Evolutionary conservation across 2,329 filamentous ascomycete genomes (phyloP), one percentile per base, ranked within the genome.

Genomic region (Diaporthe aspalathi): DNA sequence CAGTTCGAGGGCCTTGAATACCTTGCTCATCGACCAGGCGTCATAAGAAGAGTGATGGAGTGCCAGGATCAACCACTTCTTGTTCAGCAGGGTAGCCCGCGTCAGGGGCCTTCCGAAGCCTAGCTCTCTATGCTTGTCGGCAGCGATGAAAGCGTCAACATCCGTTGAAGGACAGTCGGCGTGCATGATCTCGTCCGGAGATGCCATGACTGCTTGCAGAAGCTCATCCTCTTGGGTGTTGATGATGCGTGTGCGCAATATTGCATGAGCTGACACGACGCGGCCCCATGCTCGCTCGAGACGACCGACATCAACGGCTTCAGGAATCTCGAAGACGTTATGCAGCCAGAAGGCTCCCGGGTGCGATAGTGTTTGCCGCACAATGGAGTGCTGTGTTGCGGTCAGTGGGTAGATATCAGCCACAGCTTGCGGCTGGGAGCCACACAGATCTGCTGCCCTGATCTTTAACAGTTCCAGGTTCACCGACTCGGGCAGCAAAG

Each of bases 1-100:
- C 14, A 60, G 35, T 22, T 60, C 54, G 22, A 60, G 54, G 11
- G 54, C 17, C 24, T 60, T 35, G 22, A 60, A 43, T 1, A 60
- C 54, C 54, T 60, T 60, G 54, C 22, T 60, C 54, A 60, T 60
- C 35, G 54, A 60, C 54, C 54, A 60, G n/a, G 54, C 54, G 9
- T 60, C 54, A 14, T 60, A 60, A 11, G 22, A 27, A 22, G 54
- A 43, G 35, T 60, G 54, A 7, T 60, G 54, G 22, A 60, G 35
- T 12, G 22, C 54, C 22, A 60, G 54, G 35, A 60, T 27, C n/a
- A 60, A 43, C 54, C 54, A 60, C 35, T 43, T 60, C 2, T 43
- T 60, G 54, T 43, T 43, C 5, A 60, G 35, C n/a, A 60, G 17
- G 8, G 54, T 5, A 60, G 54, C 35, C 1, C 54, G 54, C 27